Base-by-base conservation (phyloP, 495 filamentous ascomycete species). In the Glarea lozoyensis region DNA sequence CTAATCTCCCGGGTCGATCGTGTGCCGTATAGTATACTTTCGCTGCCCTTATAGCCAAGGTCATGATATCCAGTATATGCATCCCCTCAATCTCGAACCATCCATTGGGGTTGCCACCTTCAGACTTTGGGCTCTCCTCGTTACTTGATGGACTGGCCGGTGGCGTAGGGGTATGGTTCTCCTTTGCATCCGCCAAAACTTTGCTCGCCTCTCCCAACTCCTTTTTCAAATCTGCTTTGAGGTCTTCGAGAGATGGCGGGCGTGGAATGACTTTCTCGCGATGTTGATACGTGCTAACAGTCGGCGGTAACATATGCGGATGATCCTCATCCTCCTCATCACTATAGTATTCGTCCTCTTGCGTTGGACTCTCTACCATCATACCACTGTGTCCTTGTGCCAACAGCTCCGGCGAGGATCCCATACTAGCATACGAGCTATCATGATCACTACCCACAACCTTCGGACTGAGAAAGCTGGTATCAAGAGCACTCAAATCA, bases 1-100 rank as follows among this genome's bases (percentile, higher is more conserved):
- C 84, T n/a, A 96, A 66, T 18, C 84, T 80, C 43, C 86, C 79
- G 4, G 88, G 85, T 16, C 82, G 67, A 54, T 88, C 78, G 56
- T 96, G 88, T 1, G 83, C 65, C 4, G 88, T 94, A 62, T 96
- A 97, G 65, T 96, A 98, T 33, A 88, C 80, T 58, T 88, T 94
- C 24, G 92, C 92, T 5, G 93, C 89, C 24, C 87, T 81, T 45
- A 98, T 95, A 11, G 89, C 89, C 33, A 96, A 69, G 2, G 92
- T 98, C 61, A 90, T 80, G 35, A 94, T 76, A 55, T 97, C 92
- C 25, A 96, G 67, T 29, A 98, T 75, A 44, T 93, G 84, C 65
- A 95, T 75, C 6, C 92, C 92, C 59, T 96, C 84, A 4, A 95
- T 71, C 56, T 96, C 86, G 55, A 84, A 75, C 73, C 82, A 92